Evolutionary conservation across 352 stramenopile species (phyloP), one percentile per base, ranked within the genome.

Genomic region (Phytophthora sansomeana): DNA sequence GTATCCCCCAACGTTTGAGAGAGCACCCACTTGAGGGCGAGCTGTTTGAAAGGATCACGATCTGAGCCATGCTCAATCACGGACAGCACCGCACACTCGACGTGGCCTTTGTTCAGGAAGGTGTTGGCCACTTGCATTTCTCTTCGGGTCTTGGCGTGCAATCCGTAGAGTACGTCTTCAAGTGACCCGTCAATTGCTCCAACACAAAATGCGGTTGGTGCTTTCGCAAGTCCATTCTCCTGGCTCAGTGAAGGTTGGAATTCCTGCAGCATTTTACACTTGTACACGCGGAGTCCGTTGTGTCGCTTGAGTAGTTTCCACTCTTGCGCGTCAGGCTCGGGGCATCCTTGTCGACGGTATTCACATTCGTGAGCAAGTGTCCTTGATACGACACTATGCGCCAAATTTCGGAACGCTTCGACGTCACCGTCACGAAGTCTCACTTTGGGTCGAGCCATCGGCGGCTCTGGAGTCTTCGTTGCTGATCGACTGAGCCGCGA

Each of bases 11-110:
- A 60, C 44, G 65, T 61, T 3, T 74, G 58, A 2, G 69, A 42
- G 17, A 75, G 29, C 50, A 61, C 42, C 77, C 77, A 85, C 56
- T 82, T 85, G 26, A 85, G 46, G 1, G 67, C 64, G 5, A 85
- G 48, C 26, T 79, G 79, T 19, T 63, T 68, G 53, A 78, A 80
- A 39, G 73, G 77, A 21, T 78, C 49, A 3, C 68, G 57, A 2
- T 67, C 47, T 10, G 66, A 74, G 10, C 67, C 60, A 10, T 24
- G 48, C 14, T 75, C 61, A 29, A 81, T 67, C 33, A 60, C 56
- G 26, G 32, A 48, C 26, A 84, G 35, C 17, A 84, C 63, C 3
- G 58, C 50, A 26, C 58, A 71, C 30, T 74, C 64, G 36, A 69
- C 10, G 41, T 66, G 58, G 29, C 43, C 50, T 33, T 65, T 69